Evolutionary conservation across 139 green algal genomes (phyloP), one percentile per base, ranked within the genome.

Genomic region (Spirogloea muscicola): DNA sequence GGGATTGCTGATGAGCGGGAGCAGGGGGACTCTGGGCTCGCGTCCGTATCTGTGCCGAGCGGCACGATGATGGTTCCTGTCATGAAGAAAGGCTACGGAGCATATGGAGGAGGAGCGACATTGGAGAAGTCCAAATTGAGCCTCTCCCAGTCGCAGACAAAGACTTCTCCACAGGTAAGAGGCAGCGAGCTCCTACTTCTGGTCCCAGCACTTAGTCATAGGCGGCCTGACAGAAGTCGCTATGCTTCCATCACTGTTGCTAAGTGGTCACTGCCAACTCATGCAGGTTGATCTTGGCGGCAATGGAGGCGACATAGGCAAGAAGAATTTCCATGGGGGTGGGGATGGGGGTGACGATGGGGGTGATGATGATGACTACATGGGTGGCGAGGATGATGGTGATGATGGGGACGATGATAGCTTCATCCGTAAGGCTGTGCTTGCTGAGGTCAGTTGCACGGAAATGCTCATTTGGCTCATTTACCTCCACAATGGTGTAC

Each of bases 301-400:
- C 55, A 58, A 58, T 21, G 58, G 59, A 18, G 58, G 58, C 39
- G 41, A 62, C 58, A 18, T 36, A 16, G 71, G 71, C 6, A 79
- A 79, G 38, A 70, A 36, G 5, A 71, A 55, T 55, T 55, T 49
- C 76, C 96, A 98, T 82, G 94, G 93, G 38, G 90, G 90, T 31
- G 90, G 90, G 36, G 90, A 90, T 33, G 89, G 82, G 43, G 90
- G 83, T 40, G 84, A 89, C 61, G 93, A 92, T 72, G 91, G 70
- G 58, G 93, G 86, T 39, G 93, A 97, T 59, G 93, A 98, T 49
- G 93, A 98, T 58, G 91, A 97, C 80, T 94, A 94, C 57, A 92
- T 90, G 49, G 84, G 89, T 65, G 87, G 91, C 42, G 89, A 59
- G n/a, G 82, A 85, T 58, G 84, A 82, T 61, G 84, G 79, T 41